Base-by-base conservation (phyloP, 2,329 filamentous ascomycete species). In the Neopestalotiopsis rosae region DNA sequence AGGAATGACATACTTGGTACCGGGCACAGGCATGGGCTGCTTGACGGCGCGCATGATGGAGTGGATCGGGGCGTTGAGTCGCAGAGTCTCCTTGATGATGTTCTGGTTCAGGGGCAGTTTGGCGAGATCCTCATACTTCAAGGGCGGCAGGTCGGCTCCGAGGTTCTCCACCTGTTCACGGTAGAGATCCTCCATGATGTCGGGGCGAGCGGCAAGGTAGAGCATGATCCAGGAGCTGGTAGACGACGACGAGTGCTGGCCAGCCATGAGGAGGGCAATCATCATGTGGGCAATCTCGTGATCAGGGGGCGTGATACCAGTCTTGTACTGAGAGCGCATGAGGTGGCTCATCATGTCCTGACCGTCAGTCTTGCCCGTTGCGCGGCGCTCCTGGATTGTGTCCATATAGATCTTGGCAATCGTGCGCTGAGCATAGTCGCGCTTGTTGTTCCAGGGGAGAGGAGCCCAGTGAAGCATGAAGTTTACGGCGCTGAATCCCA, bases 21-120 rank as follows among this genome's bases (percentile, higher is more conserved):
- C 93, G 38, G 94, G 90, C 32, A 97, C 88, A 12, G 90, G 88
- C 88, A 98, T 94, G 69, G 95, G 94, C 73, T 90, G 89, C 84
- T 95, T 97, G 80, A 97, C 95, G 75, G 93, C 92, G 75, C 95
- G 94, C 87, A 98, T 89, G 77, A 98, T 97, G 65, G 93, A 96
- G 87, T 98, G 95, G 76, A 98, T 98, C 1, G 95, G 95, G 1
- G 94, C 92, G 80, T 98, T 93, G 17, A 98, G 86, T 71, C 95
- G 92, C 52, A 98, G 91, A 2, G 95, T 97, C 83, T 98, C 95
- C 84, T 95, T 96, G 82, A 98, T 88, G 72, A 97, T 91, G 75
- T 94, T 92, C 75, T 91, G 87, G 84, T 97, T 93, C 24, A 98
- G 89, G 63, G 94, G 90, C 42, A 98, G 88, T 80, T 91, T 92